Percentiles rank a stretch among this genome's conserved stretches.
phyloP scores from a whole-genome alignment of 306 rosid species.

The Prunus mume region DNA sequence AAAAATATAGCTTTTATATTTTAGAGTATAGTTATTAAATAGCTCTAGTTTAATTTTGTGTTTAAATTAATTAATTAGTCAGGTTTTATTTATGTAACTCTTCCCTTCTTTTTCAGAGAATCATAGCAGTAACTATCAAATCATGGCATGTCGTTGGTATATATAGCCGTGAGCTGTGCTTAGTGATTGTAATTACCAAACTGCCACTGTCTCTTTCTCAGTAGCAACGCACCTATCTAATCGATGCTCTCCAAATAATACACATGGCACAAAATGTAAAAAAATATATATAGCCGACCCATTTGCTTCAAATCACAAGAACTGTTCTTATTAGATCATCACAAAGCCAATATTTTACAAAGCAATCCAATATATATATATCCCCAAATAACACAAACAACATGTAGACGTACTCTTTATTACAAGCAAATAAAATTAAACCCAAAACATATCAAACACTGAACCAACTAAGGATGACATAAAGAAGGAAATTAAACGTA shows the following conservation, averaged over 20 bases:
- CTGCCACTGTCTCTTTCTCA: conserved; percentile 13
- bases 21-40: background rate
- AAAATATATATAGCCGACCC: background rate
- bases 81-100: background rate
- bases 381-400: conserved; percentile 1
- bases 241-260: too few species aligned
- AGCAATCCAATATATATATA: conserved; percentile 2
- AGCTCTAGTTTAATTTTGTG: too few species aligned
- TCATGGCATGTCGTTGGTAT: conserved; percentile 1
- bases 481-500: background rate
- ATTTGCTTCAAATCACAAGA: background rate
- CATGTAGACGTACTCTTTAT: conserved; percentile 11
- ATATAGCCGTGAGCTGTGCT: background rate
- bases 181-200: background rate
- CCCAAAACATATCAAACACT: background rate
- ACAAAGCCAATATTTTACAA: conserved; percentile 18
- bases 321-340: conserved; percentile 9
- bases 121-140: conserved; percentile 19
- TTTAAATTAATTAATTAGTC: background rate
- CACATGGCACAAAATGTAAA: conserved; percentile 6
- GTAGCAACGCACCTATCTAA: background rate
- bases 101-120: background rate
- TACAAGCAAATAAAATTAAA: background rate
- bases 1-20: background rate
- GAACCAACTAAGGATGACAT: background rate